Evolutionary conservation across 148 eudicot species (phyloP), one percentile per base, ranked within the genome.

Genomic region (Linanthus parryae): DNA sequence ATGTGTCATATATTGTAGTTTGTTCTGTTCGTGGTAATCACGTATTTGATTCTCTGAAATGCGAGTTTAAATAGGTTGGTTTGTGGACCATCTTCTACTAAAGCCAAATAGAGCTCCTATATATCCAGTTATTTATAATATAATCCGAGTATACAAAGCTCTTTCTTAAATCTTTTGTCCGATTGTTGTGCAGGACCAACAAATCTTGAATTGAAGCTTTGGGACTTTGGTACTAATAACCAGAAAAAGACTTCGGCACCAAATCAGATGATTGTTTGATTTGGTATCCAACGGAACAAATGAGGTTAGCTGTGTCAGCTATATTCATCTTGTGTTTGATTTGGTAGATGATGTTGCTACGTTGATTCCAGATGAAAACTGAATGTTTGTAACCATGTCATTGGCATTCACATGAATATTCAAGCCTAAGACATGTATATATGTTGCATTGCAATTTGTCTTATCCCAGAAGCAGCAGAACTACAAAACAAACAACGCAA

Each of bases 151-250:
- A 31, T 31, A 31, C 11, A 31, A n/a, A 11, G 30, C 29, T 39
- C 41, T 7, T 53, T 50, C 10, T 48, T 36, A 20, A 1, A 35
- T 43, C 25, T 50, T 13, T 33, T 17, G n/a, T 44, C 24, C 37
- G 8, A 17, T 43, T 47, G 48, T 36, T 48, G 33, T 61, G 39
- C 82, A 85, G 90, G 80, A 57, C 44, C 69, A 66, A 85, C 91
- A 71, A 81, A 85, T 79, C 95, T 90, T 57, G 97, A 90, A 61
- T 71, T 90, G 71, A 85, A 83, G 71, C 74, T 90, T 33, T 85
- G 97, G 88, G 83, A 82, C 62, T n/a, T n/a, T n/a, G n/a, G n/a
- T n/a, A n/a, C n/a, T n/a, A n/a, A n/a, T n/a, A n/a, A n/a, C n/a
- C n/a, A n/a, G n/a, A n/a, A n/a, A n/a, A n/a, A n/a, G n/a, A n/a